Evolutionary conservation across 2,329 filamentous ascomycete genomes (phyloP), one percentile per base, ranked within the genome.

Genomic region (Xylariaceae sp.): DNA sequence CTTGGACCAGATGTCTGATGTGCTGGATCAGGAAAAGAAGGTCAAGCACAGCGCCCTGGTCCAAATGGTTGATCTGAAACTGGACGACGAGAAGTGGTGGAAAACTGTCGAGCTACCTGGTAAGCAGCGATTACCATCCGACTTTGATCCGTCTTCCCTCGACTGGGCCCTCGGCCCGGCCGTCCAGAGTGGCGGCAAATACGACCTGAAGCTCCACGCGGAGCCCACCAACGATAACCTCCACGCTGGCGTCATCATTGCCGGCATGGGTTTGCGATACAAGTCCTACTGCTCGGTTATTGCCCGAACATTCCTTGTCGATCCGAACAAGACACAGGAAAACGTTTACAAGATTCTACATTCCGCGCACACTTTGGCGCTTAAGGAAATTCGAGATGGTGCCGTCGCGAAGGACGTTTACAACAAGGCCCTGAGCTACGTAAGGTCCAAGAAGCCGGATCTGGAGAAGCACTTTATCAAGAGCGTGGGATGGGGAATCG

Each of bases 1-100:
- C 74, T 87, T 99, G 66, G 94, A 99, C 72, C 92, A 97, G 74
- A 97, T 99, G 92, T 96, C 93, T 54, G 88, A 89, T 68, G 88
- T 97, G 55, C 85, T 99, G 61, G 94, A 99, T 71, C 88, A 92
- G 67, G 95, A 97, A 74, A 97, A 96, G 80, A 96, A 96, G 73
- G 91, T 97, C 72, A 94, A 92, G 64, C 94, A 99, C 76, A 90
- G 88, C 65, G 82, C 83, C 1, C 82, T 99, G 6, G 87, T 90
- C n/a, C 86, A 90, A 69, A 94, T 92, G 75, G 88, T 99, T 37
- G 87, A 93, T 67, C 85, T 86, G 70, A 97, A 97, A 77, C 87
- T 99, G 58, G 93, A 97, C 68, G 92, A 99, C 68, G 80, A 84
- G 55, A 96, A 95, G 70, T 99, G 96, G 73, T 99, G 96, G 85